A percentile compares a stretch with the other conserved stretches of the same genome.
These are phyloP conservation scores for Pochonia chlamydosporia DNA, from an alignment of 2,329 filamentous ascomycete species.

Conservation along the genomic window DNA sequence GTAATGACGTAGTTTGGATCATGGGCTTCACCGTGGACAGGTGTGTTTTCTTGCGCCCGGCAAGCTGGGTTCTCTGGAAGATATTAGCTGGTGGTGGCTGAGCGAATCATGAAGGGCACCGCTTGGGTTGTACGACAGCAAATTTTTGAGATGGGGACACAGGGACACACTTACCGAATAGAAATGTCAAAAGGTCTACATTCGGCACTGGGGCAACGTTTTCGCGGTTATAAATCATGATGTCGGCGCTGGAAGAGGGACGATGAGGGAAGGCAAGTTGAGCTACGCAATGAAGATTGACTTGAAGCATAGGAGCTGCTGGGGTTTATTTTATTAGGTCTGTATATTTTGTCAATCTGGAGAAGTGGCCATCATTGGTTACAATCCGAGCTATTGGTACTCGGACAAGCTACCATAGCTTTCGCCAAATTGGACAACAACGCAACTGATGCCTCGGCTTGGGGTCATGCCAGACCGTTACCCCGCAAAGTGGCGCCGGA, in stretches of 20 bases:
- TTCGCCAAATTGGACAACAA: no score
- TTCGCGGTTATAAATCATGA: conserved; percentile 31
- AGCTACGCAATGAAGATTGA: background rate
- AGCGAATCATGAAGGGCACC: no score
- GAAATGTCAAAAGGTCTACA: conserved; percentile 35
- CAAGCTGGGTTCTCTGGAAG: conserved; percentile 16
- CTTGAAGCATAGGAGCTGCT: background rate
- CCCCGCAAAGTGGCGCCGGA: no score
- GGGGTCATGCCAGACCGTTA: no score
- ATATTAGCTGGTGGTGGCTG: conserved; percentile 24
- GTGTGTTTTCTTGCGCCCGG: conserved; percentile 36
- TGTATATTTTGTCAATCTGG: no score
- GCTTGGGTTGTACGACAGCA: background rate
- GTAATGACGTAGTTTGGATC: conserved; percentile 49
- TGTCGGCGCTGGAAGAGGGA: background rate
- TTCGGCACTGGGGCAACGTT: conserved; percentile 27
- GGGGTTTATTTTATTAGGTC: no score
- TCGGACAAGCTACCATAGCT: no score
- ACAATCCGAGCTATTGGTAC: no score
- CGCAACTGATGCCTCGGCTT: no score
- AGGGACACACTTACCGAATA: conserved; percentile 34
- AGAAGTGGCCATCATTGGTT: no score
- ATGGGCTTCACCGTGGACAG: conserved; percentile 52
- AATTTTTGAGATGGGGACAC: background rate
- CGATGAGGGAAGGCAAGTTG: background rate